phyloP scores from a whole-genome alignment of 2,329 filamentous ascomycete species.

The Calonectria ilicicola region DNA sequence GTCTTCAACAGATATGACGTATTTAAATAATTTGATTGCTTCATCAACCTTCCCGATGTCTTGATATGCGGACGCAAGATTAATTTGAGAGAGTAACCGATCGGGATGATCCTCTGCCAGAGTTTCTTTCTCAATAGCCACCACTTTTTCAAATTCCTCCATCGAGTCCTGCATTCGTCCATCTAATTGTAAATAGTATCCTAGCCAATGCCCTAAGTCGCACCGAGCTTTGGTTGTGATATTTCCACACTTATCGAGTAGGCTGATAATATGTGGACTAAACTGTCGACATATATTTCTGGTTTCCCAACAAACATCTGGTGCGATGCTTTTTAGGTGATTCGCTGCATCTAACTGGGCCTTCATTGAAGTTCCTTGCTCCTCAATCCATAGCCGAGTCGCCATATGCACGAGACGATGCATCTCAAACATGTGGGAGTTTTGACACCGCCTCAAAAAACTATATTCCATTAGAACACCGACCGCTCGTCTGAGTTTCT shows the following conservation, averaged over 20 bases:
- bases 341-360: neutral
- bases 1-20: neutral
- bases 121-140: neutral
- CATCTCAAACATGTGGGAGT: conserved; percentile 48
- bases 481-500: conserved; percentile 40
- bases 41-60: neutral
- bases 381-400: conserved; percentile 40
- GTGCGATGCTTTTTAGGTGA: conserved; percentile 8
- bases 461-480: conserved; percentile 47
- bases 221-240: neutral
- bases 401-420: conserved; percentile 53
- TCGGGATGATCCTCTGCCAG: neutral
- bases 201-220: neutral
- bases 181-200: neutral
- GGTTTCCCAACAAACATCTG: neutral
- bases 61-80: neutral
- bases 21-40: conserved; percentile 10
- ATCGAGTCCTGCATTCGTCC: neutral
- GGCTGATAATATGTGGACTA: conserved; percentile 3
- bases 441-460: conserved; percentile 44
- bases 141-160: neutral
- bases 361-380: fast-evolving
- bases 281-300: neutral
- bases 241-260: neutral
- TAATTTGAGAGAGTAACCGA: neutral